Evolutionary conservation across 345 rosid genomes (phyloP).

Genomic region (Citrus unshiu): DNA sequence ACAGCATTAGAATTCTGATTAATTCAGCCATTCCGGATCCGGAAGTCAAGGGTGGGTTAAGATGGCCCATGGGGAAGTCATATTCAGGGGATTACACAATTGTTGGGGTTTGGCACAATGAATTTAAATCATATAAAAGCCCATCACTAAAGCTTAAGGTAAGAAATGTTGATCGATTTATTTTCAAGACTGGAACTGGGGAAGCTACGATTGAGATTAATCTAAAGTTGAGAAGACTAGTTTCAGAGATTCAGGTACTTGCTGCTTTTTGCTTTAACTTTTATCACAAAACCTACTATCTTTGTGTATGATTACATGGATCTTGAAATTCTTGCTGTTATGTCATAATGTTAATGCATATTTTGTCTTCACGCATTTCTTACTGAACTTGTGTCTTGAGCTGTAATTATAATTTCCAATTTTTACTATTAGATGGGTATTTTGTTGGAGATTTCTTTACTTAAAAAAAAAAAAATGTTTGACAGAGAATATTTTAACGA

Average conservation of each 20-base stretch:
- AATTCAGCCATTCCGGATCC: slow-evolving; percentile 51
- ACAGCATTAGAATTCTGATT: slow-evolving; percentile 40
- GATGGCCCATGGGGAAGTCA: slow-evolving; percentile 52
- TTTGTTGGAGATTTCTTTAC: no score
- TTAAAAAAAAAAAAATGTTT: background rate
- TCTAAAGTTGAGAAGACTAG: slow-evolving; percentile 46
- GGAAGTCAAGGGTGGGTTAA: slow-evolving; percentile 64
- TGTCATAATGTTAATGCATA: background rate
- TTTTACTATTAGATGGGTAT: no score
- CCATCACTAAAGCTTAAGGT: slow-evolving; percentile 42
- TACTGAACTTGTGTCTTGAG: no score
- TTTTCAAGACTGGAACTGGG: slow-evolving; percentile 40
- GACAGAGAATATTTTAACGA: no score
- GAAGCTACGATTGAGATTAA: slow-evolving; percentile 31
- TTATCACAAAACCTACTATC: background rate
- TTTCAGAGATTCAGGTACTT: slow-evolving; percentile 31
- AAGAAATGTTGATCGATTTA: slow-evolving; percentile 47
- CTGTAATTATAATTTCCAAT: background rate
- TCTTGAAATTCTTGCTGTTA: background rate
- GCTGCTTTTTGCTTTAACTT: background rate
- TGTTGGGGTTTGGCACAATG: slow-evolving; percentile 45
- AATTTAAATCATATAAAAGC: slow-evolving; percentile 32
- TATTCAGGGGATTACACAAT: slow-evolving; percentile 34
- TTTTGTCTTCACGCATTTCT: background rate
- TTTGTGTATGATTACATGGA: no score